Evolutionary conservation across 352 stramenopile genomes (phyloP).

Genomic region (Phytophthora hybrid): DNA sequence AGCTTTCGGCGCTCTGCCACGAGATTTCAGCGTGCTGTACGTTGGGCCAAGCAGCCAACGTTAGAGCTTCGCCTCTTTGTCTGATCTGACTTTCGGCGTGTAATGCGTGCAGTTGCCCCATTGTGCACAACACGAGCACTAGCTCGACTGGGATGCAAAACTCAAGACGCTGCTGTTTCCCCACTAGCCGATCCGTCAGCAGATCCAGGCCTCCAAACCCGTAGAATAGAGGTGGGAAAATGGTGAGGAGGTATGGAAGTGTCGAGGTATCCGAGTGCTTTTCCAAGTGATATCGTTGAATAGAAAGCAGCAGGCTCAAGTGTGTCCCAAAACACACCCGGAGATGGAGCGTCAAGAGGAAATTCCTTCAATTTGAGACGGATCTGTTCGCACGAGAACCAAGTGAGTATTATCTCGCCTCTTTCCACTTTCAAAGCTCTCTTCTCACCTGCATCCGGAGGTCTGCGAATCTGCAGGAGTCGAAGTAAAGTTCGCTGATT

Average conservation of each 20-base stretch:
- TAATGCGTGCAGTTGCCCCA: constrained; percentile 49
- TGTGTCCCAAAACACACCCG: constrained; percentile 33
- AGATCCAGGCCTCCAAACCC: constrained; percentile 49
- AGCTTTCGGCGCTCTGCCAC: constrained; percentile 38
- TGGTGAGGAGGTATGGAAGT: constrained; percentile 14
- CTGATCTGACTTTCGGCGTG: constrained; percentile 42
- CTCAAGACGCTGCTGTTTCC: constrained; percentile 31
- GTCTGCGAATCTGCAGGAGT: constrained; percentile 43
- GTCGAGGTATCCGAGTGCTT: not conserved
- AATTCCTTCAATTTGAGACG: constrained; percentile 64
- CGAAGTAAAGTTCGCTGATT: constrained; percentile 49
- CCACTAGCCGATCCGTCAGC: constrained; percentile 40
- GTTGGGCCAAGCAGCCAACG: constrained; percentile 11
- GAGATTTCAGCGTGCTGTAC: constrained; percentile 44
- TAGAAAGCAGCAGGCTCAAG: constrained; percentile 51
- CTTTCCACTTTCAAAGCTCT: not conserved
- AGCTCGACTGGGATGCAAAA: constrained; percentile 47
- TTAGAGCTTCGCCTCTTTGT: constrained; percentile 18
- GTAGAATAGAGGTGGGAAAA: constrained; percentile 58
- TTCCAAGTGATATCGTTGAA: constrained; percentile 42
- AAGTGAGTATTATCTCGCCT: not conserved
- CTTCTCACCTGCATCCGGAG: constrained; percentile 56
- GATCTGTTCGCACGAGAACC: constrained; percentile 34
- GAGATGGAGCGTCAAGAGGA: constrained; percentile 40
- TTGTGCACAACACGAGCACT: constrained; percentile 40